These are phyloP conservation scores for Pontederia paniculata DNA, from an alignment of 176 grass and related monocot species.

Conservation along the genomic window DNA sequence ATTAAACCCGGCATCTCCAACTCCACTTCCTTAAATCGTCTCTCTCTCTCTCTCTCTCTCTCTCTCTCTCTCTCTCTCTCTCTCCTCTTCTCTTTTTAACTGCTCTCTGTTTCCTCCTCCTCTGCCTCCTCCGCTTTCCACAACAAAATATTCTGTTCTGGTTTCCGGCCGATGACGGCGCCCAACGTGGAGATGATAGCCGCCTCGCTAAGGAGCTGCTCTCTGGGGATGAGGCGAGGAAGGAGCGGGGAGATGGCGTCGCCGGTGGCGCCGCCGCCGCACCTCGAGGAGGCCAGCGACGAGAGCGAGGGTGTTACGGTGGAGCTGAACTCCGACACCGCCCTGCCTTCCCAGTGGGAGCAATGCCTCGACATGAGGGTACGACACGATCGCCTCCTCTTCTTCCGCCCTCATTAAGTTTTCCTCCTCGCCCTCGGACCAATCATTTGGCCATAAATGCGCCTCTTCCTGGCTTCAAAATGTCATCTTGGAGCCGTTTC, in stretches of 20 bases:
- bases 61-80: neutral
- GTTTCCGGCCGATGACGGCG: constrained; percentile 35
- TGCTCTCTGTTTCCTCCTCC: neutral
- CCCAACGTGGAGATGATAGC: constrained; percentile 68
- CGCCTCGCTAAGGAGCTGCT: constrained; percentile 54
- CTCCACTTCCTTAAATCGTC: neutral
- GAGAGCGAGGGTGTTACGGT: constrained; percentile 51
- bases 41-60: neutral
- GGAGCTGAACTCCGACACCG: constrained; percentile 82
- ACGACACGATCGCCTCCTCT: constrained; percentile 28
- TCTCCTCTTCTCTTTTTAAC: neutral
- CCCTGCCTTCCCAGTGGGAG: constrained; percentile 92
- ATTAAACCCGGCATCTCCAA: constrained; percentile 1
- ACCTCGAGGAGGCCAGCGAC: constrained; percentile 23
- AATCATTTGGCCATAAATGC: constrained; percentile 29
- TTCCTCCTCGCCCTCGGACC: neutral
- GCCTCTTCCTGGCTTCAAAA: neutral
- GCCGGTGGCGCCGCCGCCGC: neutral
- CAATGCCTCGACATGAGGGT: constrained; percentile 98
- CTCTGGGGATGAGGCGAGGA: constrained; percentile 20
- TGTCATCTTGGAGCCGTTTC: neutral
- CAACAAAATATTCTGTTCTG: neutral
- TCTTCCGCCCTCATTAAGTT: neutral
- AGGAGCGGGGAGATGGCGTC: neutral
- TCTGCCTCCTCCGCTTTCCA: neutral